phyloP scores from a whole-genome alignment of 345 rosid species.

The Eucalyptus sideroxylon region DNA sequence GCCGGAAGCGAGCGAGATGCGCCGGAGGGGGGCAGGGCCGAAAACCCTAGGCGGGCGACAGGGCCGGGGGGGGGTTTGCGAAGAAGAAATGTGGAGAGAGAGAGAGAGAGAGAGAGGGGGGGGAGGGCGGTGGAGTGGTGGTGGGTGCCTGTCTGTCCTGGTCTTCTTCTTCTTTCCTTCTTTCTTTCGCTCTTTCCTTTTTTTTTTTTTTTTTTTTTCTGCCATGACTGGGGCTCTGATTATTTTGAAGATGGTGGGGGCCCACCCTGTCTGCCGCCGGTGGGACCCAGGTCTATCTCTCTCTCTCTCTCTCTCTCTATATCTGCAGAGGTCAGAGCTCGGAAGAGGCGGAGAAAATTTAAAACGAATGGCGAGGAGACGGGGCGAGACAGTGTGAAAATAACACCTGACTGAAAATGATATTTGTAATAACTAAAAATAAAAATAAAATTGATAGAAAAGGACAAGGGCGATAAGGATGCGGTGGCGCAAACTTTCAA shows the following conservation, averaged over 20 bases:
- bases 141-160: neutral
- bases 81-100: neutral
- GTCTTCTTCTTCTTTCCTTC: neutral
- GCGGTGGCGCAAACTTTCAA: neutral
- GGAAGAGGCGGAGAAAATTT: neutral
- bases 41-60: slow-evolving; percentile 15
- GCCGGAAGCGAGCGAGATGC: neutral
- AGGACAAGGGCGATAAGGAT: neutral
- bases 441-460: too few species aligned
- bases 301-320: neutral
- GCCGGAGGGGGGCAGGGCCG: neutral
- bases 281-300: neutral
- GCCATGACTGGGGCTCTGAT: slow-evolving; percentile 16
- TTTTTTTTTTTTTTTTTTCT: too few species aligned
- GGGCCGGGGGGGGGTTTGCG: neutral
- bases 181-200: rapidly evolving
- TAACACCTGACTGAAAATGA: neutral
- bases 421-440: neutral
- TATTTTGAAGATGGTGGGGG: slow-evolving; percentile 12
- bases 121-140: neutral
- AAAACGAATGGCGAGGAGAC: neutral
- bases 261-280: slow-evolving; percentile 1
- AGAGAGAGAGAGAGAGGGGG: neutral
- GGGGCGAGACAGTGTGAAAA: neutral
- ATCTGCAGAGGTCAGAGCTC: neutral